These are phyloP conservation scores for Avicennia marina DNA, from an alignment of 257 asterid species.

Conservation along the genomic window DNA sequence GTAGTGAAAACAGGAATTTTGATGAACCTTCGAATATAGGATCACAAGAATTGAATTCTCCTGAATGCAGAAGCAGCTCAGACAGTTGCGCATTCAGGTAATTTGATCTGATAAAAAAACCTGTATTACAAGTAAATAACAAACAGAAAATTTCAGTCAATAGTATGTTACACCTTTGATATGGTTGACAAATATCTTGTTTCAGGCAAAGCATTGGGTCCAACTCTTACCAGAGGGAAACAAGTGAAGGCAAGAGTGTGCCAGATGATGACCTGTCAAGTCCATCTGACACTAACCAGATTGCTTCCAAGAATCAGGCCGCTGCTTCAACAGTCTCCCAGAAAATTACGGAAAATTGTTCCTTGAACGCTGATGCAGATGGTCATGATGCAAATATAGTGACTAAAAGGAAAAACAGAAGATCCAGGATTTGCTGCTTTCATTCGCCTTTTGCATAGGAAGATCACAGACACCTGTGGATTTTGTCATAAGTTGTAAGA, in stretches of 20 bases:
- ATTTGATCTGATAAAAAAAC: neutral
- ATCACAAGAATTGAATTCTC: constrained; percentile 7
- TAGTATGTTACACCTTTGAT: neutral
- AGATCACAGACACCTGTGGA: no score
- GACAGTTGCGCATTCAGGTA: constrained; percentile 47
- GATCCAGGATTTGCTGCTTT: constrained; percentile 38
- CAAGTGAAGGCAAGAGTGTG: constrained; percentile 39
- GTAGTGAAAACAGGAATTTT: constrained; percentile 10
- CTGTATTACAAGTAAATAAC: neutral
- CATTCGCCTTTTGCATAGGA: constrained; percentile 11
- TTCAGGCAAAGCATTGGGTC: constrained; percentile 41
- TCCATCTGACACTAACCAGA: constrained; percentile 3
- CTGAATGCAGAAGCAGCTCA: constrained; percentile 33
- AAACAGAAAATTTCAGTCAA: neutral
- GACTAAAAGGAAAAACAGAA: constrained; percentile 27
- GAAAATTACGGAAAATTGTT: constrained; percentile 7
- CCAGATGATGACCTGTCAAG: constrained; percentile 22
- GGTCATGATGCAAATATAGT: constrained; percentile 9
- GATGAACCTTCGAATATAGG: constrained; percentile 17
- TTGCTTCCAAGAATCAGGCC: constrained; percentile 20
- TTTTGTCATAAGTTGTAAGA: no score
- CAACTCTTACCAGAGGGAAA: constrained; percentile 28
- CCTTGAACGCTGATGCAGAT: constrained; percentile 1
- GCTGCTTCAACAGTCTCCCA: constrained; percentile 6
- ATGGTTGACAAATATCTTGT: neutral